Conservation (phyloP, 176 grass and related monocot species). For the Musa troglodytarum region DNA sequence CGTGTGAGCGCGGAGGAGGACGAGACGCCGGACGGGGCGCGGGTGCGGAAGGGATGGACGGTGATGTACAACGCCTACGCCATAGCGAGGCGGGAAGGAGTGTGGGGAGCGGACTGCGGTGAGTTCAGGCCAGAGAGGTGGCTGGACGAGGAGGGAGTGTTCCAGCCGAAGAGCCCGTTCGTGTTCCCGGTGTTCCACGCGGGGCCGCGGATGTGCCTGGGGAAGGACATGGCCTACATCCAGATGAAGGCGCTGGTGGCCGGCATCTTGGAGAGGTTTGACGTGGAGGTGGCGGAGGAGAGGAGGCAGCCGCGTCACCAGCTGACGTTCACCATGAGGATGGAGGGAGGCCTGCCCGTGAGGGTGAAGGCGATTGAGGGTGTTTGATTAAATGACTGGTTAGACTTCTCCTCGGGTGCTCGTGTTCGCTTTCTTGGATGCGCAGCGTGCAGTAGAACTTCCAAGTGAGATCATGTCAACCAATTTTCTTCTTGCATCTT, state of each 20-base stretch:
- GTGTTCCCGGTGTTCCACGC: constrained; percentile 7
- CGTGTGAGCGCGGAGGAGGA: constrained; percentile 6
- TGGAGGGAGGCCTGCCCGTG: constrained; percentile 4
- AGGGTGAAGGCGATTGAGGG: neutral
- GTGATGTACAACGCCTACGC: constrained; percentile 9
- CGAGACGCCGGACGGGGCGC: neutral
- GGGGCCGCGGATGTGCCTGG: constrained; percentile 4
- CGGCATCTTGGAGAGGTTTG: constrained; percentile 3
- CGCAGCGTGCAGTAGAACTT: too few species aligned
- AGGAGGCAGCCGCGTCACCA: neutral
- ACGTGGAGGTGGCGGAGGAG: neutral
- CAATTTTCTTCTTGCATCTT: too few species aligned
- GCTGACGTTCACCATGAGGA: neutral
- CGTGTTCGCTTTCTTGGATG: too few species aligned
- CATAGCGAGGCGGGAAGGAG: neutral
- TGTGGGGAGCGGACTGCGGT: neutral
- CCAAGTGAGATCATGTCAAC: too few species aligned
- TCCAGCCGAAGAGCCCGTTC: neutral
- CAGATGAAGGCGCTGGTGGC: neutral
- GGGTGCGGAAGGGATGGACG: neutral
- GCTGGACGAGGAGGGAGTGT: neutral
- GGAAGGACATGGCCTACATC: constrained; percentile 7
- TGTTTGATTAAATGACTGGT: neutral
- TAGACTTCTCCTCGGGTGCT: too few species aligned
- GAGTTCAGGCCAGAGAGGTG: constrained; percentile 11